Evolutionary conservation across 805 yeast species (phyloP), one percentile per base, ranked within the genome.

Genomic region (Candida railenensis): DNA sequence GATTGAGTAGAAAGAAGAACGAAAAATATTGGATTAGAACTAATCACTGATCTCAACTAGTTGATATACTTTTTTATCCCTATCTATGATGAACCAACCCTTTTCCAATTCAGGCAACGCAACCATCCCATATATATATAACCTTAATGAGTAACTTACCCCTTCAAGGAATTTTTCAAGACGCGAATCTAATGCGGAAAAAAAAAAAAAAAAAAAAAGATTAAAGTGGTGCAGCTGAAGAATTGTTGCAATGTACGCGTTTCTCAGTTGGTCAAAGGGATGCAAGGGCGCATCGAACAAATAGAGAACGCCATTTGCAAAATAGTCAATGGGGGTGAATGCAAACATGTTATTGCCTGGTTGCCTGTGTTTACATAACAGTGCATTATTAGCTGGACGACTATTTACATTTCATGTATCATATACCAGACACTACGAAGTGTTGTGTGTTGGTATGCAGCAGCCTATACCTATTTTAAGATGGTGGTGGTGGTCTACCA

Each of bases 121-220:
- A 16, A 18, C 16, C 39, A 15, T 4, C 21, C 39, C 19, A 36
- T 36, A 39, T 39, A n/a, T n/a, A 39, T 39, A 39, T 39, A 39
- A 22, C 16, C 12, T 22, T 39, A 15, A 15, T 5, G 12, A 34
- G 37, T 34, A 40, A 22, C 9, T 22, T 36, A 22, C 45, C 45
- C 45, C 40, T 42, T 42, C 40, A 34, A 34, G 40, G 33, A 34
- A 34, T 42, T 42, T 42, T 34, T 34, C 39, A 34, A 28, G 39
- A 36, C 39, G 39, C 39, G 39, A 36, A 15, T 36, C 18, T 36
- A 8, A 33, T 14, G 36, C 36, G 39, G 18, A 36, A 36, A 36
- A 36, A 36, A 36, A 36, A 36, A 36, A 36, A 36, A 36, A 36
- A 20, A 36, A 36, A 36, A 18, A 20, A 36, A 36, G 19, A 7